Base-by-base conservation (phyloP, 106 monocot species). In the Hemerocallis citrina region DNA sequence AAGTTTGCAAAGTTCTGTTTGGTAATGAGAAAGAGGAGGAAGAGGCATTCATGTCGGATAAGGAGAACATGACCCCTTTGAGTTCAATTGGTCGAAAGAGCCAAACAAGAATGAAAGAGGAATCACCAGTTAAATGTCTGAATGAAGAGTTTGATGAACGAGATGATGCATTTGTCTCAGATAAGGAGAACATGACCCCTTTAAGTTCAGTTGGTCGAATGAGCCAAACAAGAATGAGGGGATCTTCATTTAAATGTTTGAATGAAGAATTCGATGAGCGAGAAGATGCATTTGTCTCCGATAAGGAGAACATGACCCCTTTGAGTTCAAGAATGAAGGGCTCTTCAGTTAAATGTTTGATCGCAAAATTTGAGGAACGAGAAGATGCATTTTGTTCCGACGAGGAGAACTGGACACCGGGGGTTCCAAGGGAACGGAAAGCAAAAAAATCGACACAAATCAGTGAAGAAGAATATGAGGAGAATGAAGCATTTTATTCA, bases 251-350 rank as follows among this genome's bases (percentile, higher is more conserved):
- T 23, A 59, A 20, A 13, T 7, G 24, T 9, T 9, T 36, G 16
- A 23, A 41, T 20, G 34, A 42, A 32, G 57, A 50, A 3, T 51
- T 36, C 61, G 33, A 51, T 14, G 38, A 20, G 13, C 37, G 31
- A 29, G 37, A 60, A 11, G 63, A 40, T n/a, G 16, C 29, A 6
- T 77, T 54, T 38, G n/a, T 14, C 64, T 70, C 69, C 7, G 61
- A 74, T 30, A 69, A 70, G 34, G 79, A 74, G 47, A 74, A 61
- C 25, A 37, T 45, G 21, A 68, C 68, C 19, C 68, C 68, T 19
- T n/a, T n/a, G n/a, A n/a, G n/a, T n/a, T n/a, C n/a, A n/a, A n/a
- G n/a, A n/a, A n/a, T n/a, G n/a, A n/a, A n/a, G n/a, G n/a, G n/a
- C n/a, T n/a, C n/a, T n/a, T n/a, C n/a, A n/a, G n/a, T n/a, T n/a